Evolutionary conservation across 2,329 filamentous ascomycete species (phyloP).

Genomic region (Pezizomycotina sp.): DNA sequence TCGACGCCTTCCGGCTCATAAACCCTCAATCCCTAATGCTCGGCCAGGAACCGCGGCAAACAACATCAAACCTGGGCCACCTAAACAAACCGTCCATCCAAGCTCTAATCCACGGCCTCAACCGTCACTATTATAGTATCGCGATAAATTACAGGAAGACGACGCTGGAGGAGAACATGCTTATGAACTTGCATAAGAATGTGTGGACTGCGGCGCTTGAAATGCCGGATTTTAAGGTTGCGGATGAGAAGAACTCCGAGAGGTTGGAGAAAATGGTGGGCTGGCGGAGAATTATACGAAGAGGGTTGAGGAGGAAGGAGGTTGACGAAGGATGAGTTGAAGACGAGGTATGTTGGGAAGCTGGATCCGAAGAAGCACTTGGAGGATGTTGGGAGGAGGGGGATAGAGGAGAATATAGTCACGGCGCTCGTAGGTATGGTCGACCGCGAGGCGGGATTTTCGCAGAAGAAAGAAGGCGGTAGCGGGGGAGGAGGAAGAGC

Average conservation of each 20-base stretch:
- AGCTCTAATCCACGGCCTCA: conserved; percentile 91
- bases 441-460: conserved; percentile 92
- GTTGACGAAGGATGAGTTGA: conserved; percentile 93
- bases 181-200: conserved; percentile 99
- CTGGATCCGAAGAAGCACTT: conserved; percentile 98
- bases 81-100: conserved; percentile 99
- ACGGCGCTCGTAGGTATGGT: conserved; percentile 98
- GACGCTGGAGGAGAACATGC: conserved; percentile 94
- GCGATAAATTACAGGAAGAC: conserved; percentile 97
- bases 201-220: conserved; percentile 96
- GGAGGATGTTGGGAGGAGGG: conserved; percentile 84
- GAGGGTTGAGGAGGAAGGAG: conserved; percentile 95
- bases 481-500: conserved; percentile 57
- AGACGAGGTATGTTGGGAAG: conserved; percentile 97
- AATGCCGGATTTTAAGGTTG: conserved; percentile 86
- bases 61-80: conserved; percentile 92
- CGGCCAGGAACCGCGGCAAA: conserved; percentile 92
- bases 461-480: conserved; percentile 41
- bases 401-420: conserved; percentile 99
- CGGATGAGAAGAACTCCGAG: conserved; percentile 73
- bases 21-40: conserved; percentile 96
- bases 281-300: conserved; percentile 96
- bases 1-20: conserved; percentile 96
- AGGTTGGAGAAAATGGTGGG: conserved; percentile 70
- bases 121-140: conserved; percentile 98